A percentile compares a stretch with the other conserved stretches of the same genome.
These are phyloP conservation scores for Sclerospora graminicola DNA, from an alignment of 352 stramenopile species.

Conservation along the genomic window DNA sequence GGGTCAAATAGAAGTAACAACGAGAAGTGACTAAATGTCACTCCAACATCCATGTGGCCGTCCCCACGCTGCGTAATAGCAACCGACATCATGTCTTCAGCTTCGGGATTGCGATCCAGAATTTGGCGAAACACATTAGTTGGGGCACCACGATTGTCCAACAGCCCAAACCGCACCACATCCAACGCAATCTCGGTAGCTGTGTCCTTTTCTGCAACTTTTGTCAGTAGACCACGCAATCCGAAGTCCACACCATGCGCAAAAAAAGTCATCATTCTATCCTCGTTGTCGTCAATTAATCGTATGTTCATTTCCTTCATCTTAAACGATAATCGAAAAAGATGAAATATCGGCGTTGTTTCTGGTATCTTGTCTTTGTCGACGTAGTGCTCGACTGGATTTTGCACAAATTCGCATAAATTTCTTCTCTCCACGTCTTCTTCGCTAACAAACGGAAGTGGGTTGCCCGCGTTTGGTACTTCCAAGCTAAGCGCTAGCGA, in stretches of 20 bases:
- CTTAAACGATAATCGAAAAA: slow-evolving; percentile 43
- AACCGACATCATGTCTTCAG: slow-evolving; percentile 41
- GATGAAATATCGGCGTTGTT: slow-evolving; percentile 39
- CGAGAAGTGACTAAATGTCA: slow-evolving; percentile 52
- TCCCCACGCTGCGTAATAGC: slow-evolving; percentile 35
- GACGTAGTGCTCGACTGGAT: slow-evolving; percentile 51
- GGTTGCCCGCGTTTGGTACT: slow-evolving; percentile 44
- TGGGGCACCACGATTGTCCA: slow-evolving; percentile 49
- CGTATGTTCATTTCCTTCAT: slow-evolving; percentile 38
- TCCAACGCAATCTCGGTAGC: slow-evolving; percentile 35
- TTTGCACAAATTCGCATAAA: slow-evolving; percentile 53
- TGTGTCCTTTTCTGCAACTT: slow-evolving; percentile 27
- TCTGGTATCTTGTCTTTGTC: slow-evolving; percentile 31
- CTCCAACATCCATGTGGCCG: slow-evolving; percentile 40
- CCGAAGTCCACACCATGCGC: slow-evolving; percentile 33
- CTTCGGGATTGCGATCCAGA: slow-evolving; percentile 64
- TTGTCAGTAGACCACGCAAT: slow-evolving; percentile 39
- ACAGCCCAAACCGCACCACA: slow-evolving; percentile 50
- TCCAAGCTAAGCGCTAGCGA: slow-evolving; percentile 48
- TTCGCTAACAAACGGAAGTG: slow-evolving; percentile 33
- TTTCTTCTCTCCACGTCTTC: slow-evolving; percentile 38
- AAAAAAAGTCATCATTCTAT: slow-evolving; percentile 47
- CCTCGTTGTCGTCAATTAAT: slow-evolving; percentile 38
- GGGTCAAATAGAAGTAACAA: slow-evolving; percentile 72
- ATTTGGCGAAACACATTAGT: slow-evolving; percentile 71